These are phyloP conservation scores for Cavenderia fasciculata DNA, from an alignment of 78 protist genomes.

Conservation along the genomic window DNA sequence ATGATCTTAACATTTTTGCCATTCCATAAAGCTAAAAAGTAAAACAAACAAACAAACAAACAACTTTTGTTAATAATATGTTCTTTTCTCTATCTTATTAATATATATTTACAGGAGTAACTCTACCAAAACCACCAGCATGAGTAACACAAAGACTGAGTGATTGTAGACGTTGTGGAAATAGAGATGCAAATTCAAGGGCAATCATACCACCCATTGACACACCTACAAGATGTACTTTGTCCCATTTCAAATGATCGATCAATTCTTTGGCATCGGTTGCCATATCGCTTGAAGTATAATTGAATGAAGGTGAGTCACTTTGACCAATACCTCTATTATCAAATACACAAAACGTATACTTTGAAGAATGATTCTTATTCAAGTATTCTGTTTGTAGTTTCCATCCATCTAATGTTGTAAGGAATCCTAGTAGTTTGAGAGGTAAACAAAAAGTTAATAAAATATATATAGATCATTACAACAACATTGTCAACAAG, in stretches of 20 bases:
- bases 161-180: constrained; percentile 7
- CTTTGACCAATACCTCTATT: constrained; percentile 65
- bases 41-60: no score
- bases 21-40: no score
- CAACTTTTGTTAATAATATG: no score
- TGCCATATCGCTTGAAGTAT: constrained; percentile 24
- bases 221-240: constrained; percentile 49
- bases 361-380: not conserved
- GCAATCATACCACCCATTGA: constrained; percentile 82
- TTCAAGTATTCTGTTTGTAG: constrained; percentile 10
- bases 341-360: constrained; percentile 44
- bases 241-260: constrained; percentile 66
- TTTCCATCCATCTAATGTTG: constrained; percentile 6
- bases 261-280: constrained; percentile 45
- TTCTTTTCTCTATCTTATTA: not conserved
- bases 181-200: constrained; percentile 14
- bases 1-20: not conserved
- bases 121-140: constrained; percentile 27
- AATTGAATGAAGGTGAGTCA: constrained; percentile 13
- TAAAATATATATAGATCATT: no score
- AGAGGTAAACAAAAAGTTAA: not conserved
- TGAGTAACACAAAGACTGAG: constrained; percentile 49
- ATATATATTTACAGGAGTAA: not conserved
- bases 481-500: no score
- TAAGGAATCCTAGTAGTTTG: constrained; percentile 18